Evolutionary conservation across 805 yeast genomes (phyloP).

Genomic region (Helenozyma rhizophorensis): DNA sequence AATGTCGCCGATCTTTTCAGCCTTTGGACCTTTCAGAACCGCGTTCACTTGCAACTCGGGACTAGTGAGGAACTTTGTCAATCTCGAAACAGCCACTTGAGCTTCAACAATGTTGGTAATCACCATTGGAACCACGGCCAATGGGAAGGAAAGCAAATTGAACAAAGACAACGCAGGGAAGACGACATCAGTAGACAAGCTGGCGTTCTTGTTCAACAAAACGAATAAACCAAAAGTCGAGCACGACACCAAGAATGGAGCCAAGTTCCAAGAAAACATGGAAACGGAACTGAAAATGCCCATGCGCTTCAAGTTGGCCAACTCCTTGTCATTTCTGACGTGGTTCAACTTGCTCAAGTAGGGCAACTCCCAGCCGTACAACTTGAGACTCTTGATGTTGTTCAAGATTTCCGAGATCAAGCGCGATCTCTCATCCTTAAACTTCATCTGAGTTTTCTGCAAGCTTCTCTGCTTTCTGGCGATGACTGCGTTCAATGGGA

Average conservation of each 20-base stretch:
- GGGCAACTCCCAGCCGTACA: conserved; percentile 95
- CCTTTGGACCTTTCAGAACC: conserved; percentile 49
- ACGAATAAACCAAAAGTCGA: conserved; percentile 83
- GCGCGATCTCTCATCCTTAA: conserved; percentile 89
- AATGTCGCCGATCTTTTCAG: conserved; percentile 56
- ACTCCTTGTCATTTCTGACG: conserved; percentile 86
- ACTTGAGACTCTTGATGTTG: conserved; percentile 86
- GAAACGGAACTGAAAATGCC: conserved; percentile 69
- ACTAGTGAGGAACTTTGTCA: conserved; percentile 65
- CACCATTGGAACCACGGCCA: conserved; percentile 88
- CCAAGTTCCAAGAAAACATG: conserved; percentile 73
- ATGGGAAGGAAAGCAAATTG: conserved; percentile 85
- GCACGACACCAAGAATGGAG: conserved; percentile 88
- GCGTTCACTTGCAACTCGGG: conserved; percentile 84
- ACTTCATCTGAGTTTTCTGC: conserved; percentile 83
- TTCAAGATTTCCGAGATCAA: conserved; percentile 82
- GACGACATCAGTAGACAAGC: conserved; percentile 85
- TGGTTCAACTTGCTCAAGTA: conserved; percentile 66
- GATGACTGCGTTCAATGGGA: conserved; percentile 72
- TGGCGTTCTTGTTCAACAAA: conserved; percentile 47
- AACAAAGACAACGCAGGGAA: conserved; percentile 87
- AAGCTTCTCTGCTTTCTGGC: conserved; percentile 64
- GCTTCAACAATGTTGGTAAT: conserved; percentile 85
- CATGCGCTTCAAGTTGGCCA: conserved; percentile 68
- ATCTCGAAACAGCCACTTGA: conserved; percentile 73